These are phyloP conservation scores for Leccinum rimulosum DNA, from an alignment of 768 basidiomycete species.

Conservation along the genomic window DNA sequence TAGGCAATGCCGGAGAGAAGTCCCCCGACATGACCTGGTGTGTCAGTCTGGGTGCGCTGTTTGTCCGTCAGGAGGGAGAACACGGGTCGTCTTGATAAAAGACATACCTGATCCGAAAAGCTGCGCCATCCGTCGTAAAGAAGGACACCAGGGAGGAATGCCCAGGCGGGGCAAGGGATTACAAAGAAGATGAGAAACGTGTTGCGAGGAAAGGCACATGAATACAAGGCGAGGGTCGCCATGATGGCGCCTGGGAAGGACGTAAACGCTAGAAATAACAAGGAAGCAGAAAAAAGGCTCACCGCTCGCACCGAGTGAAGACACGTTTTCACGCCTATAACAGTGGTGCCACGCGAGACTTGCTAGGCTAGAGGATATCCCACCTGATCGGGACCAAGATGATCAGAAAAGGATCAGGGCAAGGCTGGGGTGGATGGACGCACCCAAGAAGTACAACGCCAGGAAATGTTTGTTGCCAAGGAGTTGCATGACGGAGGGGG, in stretches of 20 bases:
- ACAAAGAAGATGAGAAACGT: constrained; percentile 73
- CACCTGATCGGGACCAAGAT: constrained; percentile 42
- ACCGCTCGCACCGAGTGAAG: constrained; percentile 75
- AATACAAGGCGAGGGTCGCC: constrained; percentile 67
- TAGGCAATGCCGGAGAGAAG: constrained; percentile 59
- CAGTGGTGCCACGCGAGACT: constrained; percentile 46
- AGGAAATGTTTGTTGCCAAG: constrained; percentile 69
- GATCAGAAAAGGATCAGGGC: background rate
- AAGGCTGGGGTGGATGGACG: constrained; percentile 16
- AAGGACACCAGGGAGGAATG: constrained; percentile 59
- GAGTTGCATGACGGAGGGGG: constrained; percentile 55
- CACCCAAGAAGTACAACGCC: constrained; percentile 70
- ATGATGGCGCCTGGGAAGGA: constrained; percentile 60
- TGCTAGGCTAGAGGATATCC: constrained; percentile 51
- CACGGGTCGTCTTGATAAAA: background rate
- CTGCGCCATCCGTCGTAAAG: constrained; percentile 36
- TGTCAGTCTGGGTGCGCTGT: constrained; percentile 54
- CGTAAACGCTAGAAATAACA: background rate
- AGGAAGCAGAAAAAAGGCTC: constrained; percentile 13
- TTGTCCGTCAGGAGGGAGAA: constrained; percentile 1
- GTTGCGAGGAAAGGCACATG: constrained; percentile 63
- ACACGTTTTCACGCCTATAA: constrained; percentile 29
- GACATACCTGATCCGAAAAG: constrained; percentile 34
- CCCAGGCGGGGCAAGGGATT: constrained; percentile 79
- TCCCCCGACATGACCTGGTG: constrained; percentile 69